Evolutionary conservation across 352 stramenopile genomes (phyloP).

Genomic region (Phytophthora capsici): DNA sequence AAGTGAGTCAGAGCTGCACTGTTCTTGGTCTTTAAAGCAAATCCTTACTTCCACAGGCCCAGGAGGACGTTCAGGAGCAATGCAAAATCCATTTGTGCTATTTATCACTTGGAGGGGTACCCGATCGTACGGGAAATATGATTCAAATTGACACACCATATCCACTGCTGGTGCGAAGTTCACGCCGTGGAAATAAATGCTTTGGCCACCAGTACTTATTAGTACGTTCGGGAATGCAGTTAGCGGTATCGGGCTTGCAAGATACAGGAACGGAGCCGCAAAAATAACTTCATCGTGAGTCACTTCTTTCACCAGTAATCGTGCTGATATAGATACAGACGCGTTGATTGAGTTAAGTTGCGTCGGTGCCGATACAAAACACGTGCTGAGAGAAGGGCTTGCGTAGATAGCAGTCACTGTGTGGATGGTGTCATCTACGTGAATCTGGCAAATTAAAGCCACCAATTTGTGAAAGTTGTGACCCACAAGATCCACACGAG

Average conservation of each 20-base stretch:
- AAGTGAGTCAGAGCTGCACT: constrained; percentile 30
- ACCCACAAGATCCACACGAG: constrained; percentile 23
- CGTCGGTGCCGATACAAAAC: constrained; percentile 16
- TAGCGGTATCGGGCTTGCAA: constrained; percentile 16
- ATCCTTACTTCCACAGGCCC: constrained; percentile 39
- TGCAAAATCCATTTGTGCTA: constrained; percentile 36
- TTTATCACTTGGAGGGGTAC: constrained; percentile 38
- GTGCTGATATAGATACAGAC: constrained; percentile 15
- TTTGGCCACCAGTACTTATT: constrained; percentile 20
- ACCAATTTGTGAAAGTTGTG: constrained; percentile 36
- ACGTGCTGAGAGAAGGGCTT: constrained; percentile 10
- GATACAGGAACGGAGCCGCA: constrained; percentile 35
- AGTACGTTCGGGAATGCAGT: constrained; percentile 13
- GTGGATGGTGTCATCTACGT: not conserved
- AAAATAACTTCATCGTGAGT: constrained; percentile 28
- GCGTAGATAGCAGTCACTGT: constrained; percentile 2
- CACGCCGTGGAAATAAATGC: constrained; percentile 10
- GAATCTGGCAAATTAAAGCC: constrained; percentile 32
- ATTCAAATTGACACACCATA: constrained; percentile 30
- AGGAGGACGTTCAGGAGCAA: constrained; percentile 30
- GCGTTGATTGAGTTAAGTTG: constrained; percentile 12
- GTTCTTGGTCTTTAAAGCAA: constrained; percentile 28
- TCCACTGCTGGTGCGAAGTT: constrained; percentile 14
- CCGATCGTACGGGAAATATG: constrained; percentile 30
- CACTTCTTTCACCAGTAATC: constrained; percentile 36